phyloP scores from a whole-genome alignment of 179 eudicot genomes.

The Vitellaria paradoxa region DNA sequence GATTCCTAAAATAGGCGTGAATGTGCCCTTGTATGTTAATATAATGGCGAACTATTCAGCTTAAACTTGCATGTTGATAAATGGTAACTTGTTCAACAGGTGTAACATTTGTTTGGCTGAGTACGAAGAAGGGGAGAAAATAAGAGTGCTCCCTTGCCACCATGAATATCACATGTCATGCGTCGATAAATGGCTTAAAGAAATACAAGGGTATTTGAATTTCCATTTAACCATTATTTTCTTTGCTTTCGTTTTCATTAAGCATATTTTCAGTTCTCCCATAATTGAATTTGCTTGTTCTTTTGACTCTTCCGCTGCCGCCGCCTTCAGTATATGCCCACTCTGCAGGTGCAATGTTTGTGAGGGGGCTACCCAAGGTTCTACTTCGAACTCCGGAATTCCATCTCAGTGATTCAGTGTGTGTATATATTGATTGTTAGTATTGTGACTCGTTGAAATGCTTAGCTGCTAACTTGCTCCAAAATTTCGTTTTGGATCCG shows the following conservation, averaged over 20 bases:
- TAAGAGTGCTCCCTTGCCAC: slow-evolving; percentile 73
- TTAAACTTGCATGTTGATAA: not conserved
- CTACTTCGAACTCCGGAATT: slow-evolving; percentile 37
- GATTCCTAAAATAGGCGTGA: not conserved
- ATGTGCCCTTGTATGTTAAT: not conserved
- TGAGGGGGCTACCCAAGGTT: slow-evolving; percentile 33
- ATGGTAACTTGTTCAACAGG: slow-evolving; percentile 28
- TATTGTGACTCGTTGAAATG: not conserved
- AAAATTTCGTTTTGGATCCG: not conserved
- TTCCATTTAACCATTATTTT: not conserved
- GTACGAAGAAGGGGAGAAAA: slow-evolving; percentile 70
- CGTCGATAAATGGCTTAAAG: slow-evolving; percentile 90
- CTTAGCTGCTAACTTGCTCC: not conserved
- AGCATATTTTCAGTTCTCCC: not conserved
- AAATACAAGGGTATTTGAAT: slow-evolving; percentile 64
- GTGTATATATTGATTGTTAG: slow-evolving; percentile 10
- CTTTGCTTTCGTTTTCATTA: not conserved
- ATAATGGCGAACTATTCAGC: not conserved
- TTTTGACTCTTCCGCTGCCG: not conserved
- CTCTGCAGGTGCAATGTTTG: slow-evolving; percentile 69
- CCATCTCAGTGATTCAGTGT: slow-evolving; percentile 15
- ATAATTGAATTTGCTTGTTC: not conserved
- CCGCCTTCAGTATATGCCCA: slow-evolving; percentile 62
- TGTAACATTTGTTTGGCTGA: slow-evolving; percentile 78
- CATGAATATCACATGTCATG: slow-evolving; percentile 71